Base-by-base conservation (phyloP, 768 basidiomycete species). In the Mycena sanguinolenta region DNA sequence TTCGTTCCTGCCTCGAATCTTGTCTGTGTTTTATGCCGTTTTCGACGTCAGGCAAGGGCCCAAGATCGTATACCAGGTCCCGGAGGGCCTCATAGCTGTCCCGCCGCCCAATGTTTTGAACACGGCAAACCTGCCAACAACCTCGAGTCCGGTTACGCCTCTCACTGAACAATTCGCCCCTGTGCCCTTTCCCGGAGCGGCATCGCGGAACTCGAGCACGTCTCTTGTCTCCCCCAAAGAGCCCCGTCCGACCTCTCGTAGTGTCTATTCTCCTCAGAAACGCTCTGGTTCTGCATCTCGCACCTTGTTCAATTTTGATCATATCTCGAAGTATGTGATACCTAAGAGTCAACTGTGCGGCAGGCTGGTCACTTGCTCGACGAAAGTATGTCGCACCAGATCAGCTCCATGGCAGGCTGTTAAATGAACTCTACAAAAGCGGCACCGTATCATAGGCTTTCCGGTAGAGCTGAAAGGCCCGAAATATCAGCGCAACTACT, bases 251-350 rank as follows among this genome's bases (percentile, higher is more conserved):
- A 82, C 81, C 50, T 81, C 86, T 21, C 82, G 86, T 46, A 82
- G 80, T 46, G 77, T 82, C 42, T 80, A 80, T 72, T 86, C 81
- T 69, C 87, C 79, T 65, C 86, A 75, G 70, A 86, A 88, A 72
- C 84, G 87, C 42, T 83, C 88, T 27, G 75, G 79, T n/a, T 87
- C 90, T 16, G 78, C 87, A 28, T 86, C 80, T 66, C 83, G 85
- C 28, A 82, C 82, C 17, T 85, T 99, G 21, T 95, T 99, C 82
- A 91, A 95, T 77, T 98, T 99, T 76, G 89, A 91, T 61, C 92
- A 95, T 73, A 92, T 99, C 64, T 94, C 95, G 21, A 96, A 93
- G 80, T 98, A 96, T 85, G 91, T 99, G 32, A 97, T 99, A 62
- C 97, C 98, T 3, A 92, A 90, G 19, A 90, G 90, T 64, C 87